Evolutionary conservation across 768 basidiomycete species (phyloP).

Genomic region (Calocera cornea): DNA sequence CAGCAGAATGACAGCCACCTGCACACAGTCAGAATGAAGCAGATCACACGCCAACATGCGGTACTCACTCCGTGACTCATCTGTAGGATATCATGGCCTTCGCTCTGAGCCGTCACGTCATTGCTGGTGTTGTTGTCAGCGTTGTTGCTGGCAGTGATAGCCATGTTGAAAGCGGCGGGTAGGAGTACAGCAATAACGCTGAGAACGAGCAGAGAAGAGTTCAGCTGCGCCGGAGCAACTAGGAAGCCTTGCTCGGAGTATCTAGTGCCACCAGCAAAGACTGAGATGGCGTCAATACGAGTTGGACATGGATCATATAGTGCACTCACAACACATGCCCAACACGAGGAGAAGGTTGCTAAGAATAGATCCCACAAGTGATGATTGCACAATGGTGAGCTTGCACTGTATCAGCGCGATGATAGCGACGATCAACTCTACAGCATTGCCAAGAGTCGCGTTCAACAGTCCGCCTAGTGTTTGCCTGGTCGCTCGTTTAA

Average conservation of each 20-base stretch:
- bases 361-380: slow-evolving; percentile 76
- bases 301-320: neutral
- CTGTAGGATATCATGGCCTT: slow-evolving; percentile 37
- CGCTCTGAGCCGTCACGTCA: slow-evolving; percentile 23
- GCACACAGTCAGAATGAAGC: slow-evolving; percentile 2
- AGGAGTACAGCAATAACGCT: slow-evolving; percentile 69
- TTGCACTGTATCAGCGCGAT: slow-evolving; percentile 75
- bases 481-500: slow-evolving; percentile 23
- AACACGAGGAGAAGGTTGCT: slow-evolving; percentile 68
- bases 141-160: slow-evolving; percentile 23
- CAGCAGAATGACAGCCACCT: slow-evolving; percentile 60
- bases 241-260: slow-evolving; percentile 73
- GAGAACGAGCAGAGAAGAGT: slow-evolving; percentile 60
- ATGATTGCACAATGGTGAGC: slow-evolving; percentile 64
- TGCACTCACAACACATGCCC: slow-evolving; percentile 54
- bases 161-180: slow-evolving; percentile 67
- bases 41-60: neutral
- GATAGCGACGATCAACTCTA: slow-evolving; percentile 58
- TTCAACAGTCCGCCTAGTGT: slow-evolving; percentile 74
- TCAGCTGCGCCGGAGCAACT: slow-evolving; percentile 56
- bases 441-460: slow-evolving; percentile 40
- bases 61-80: slow-evolving; percentile 64
- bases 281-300: neutral
- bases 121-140: slow-evolving; percentile 15
- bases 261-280: slow-evolving; percentile 68